Conservation (phyloP, 805 yeast genomes). For the Cyberlindnera americana region DNA sequence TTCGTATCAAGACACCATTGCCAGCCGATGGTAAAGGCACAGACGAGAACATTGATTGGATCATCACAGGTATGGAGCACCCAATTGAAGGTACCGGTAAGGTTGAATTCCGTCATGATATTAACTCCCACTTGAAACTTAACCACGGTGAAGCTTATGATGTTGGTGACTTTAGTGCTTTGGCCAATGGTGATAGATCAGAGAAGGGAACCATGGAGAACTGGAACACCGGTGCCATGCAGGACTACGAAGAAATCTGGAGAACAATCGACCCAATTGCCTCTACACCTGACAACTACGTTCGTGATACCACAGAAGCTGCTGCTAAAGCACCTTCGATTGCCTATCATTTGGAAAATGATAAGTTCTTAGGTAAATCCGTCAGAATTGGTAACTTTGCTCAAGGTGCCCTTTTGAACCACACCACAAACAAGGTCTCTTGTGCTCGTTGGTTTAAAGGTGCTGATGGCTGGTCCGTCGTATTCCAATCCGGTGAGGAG, state of each 20-base stretch:
- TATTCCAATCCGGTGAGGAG: constrained; percentile 21
- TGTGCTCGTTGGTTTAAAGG: constrained; percentile 17
- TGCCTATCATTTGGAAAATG: constrained; percentile 34
- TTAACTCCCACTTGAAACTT: constrained; percentile 21
- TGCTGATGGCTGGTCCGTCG: constrained; percentile 15
- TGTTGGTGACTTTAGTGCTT: constrained; percentile 40
- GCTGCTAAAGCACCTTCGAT: constrained; percentile 6
- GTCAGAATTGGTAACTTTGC: constrained; percentile 48
- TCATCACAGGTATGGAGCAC: constrained; percentile 31
- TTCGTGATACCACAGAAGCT: constrained; percentile 30
- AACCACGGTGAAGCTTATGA: constrained; percentile 25
- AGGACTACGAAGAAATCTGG: constrained; percentile 54
- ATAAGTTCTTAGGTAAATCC: constrained; percentile 40
- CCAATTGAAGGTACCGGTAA: constrained; percentile 17
- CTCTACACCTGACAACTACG: constrained; percentile 29
- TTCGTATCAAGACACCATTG: constrained; percentile 29
- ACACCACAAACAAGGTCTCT: constrained; percentile 23
- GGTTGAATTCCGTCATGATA: constrained; percentile 25
- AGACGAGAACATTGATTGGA: constrained; percentile 27
- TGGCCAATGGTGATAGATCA: constrained; percentile 39
- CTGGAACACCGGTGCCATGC: constrained; percentile 38
- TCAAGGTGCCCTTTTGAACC: constrained; percentile 41
- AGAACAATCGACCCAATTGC: constrained; percentile 41
- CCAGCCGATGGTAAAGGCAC: constrained; percentile 7
- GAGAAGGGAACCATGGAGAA: constrained; percentile 52